Evolutionary conservation across 2,329 filamentous ascomycete genomes (phyloP), one percentile per base, ranked within the genome.

Genomic region (Thielaviopsis ethacetica): DNA sequence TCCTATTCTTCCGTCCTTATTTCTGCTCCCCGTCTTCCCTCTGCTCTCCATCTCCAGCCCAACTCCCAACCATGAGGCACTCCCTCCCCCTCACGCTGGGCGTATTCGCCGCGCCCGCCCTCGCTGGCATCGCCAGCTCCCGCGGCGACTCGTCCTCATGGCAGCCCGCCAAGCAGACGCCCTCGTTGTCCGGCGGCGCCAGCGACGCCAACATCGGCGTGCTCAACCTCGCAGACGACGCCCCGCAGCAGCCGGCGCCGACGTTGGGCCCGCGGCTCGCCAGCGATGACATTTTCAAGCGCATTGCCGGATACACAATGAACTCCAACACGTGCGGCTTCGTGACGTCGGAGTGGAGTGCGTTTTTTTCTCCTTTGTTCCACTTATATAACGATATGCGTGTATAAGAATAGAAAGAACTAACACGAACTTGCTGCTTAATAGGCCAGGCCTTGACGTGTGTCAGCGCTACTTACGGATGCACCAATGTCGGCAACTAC

Each of bases 241-340:
- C 63, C 24, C 51, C 63, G 59, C 66, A 67, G 9, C 69, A 67
- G 9, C 69, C 70, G 3, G 62, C 62, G 19, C 69, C 70, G 53
- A 71, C 70, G 3, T 60, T 63, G 19, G 65, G 65, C 0, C 70
- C 66, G 12, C 58, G 67, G 24, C 53, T 67, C 53, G 70, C 65
- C 1, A 63, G 67, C 3, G 68, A 70, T 65, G 61, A 63, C 7
- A 53, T 70, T 22, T 27, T 67, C 58, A 62, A 62, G 4, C 67
- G 68, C 17, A 59, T 65, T 7, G 63, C 67, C 3, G 69, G 64
- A 1, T 69, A 66, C 47, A 68, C 64, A 1, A 56, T 70, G 22
- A 63, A 60, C 1, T 56, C 64, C 3, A 63, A 63, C 34, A 71
- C 69, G 0, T 71, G 70, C 53, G 69, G 69, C 9, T 71, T 65